Conservation (phyloP, 2,329 filamentous ascomycete species). For the Fusarium sp. region DNA sequence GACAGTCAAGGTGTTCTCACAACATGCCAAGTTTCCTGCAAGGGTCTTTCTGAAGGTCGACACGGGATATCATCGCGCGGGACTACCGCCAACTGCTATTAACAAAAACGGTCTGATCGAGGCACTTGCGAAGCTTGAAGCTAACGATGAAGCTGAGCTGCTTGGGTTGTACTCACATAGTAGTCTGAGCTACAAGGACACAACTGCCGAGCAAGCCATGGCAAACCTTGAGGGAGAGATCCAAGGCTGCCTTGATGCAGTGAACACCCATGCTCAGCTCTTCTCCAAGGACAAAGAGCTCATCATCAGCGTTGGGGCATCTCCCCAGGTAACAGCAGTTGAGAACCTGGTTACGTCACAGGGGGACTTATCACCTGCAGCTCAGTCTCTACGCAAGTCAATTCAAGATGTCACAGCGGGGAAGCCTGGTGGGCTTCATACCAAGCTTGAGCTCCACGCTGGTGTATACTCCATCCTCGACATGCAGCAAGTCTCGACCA, state of each 20-base stretch:
- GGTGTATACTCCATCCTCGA: constrained; percentile 72
- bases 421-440: constrained; percentile 5
- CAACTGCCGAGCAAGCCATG: constrained; percentile 41
- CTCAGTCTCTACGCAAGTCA: background rate
- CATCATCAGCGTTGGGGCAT: constrained; percentile 45
- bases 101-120: constrained; percentile 50
- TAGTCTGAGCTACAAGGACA: constrained; percentile 45
- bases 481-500: constrained; percentile 69
- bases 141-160: constrained; percentile 2
- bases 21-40: constrained; percentile 41
- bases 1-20: constrained; percentile 41
- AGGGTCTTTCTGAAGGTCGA: constrained; percentile 68
- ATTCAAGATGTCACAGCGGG: background rate
- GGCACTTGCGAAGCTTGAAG: constrained; percentile 42
- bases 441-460: constrained; percentile 65
- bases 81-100: constrained; percentile 56
- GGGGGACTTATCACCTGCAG: background rate
- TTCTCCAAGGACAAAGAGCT: constrained; percentile 32
- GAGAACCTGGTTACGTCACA: constrained; percentile 34
- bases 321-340: constrained; percentile 42
- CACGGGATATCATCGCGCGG: constrained; percentile 70
- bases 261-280: constrained; percentile 7
- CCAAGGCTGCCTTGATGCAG: constrained; percentile 41
- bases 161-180: constrained; percentile 46
- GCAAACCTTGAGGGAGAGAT: constrained; percentile 43